Conservation (phyloP, 306 rosid genomes). For the Oemleria cerasiformis region DNA sequence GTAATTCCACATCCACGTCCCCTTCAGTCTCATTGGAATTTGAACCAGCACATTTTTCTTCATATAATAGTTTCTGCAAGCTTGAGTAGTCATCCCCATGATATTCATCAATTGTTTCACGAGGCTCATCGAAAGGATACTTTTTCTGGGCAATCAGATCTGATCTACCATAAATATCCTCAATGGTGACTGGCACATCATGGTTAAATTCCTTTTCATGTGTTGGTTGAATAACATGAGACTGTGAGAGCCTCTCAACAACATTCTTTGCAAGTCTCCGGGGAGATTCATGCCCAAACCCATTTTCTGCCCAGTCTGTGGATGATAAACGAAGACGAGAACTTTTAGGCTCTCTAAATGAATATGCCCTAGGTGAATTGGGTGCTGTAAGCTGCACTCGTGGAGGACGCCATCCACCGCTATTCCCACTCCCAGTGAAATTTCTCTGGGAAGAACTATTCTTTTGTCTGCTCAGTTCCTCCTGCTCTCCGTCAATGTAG, state of each 20-base stretch:
- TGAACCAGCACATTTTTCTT: conserved; percentile 28
- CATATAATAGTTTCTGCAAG: conserved; percentile 30
- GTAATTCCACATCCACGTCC: conserved; percentile 54
- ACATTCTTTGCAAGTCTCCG: conserved; percentile 82
- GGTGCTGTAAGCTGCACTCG: conserved; percentile 64
- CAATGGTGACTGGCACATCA: conserved; percentile 68
- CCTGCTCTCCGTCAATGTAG: conserved; percentile 88
- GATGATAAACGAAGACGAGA: conserved; percentile 45
- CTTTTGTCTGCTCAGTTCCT: conserved; percentile 42
- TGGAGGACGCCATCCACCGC: conserved; percentile 67
- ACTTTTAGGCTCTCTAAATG: conserved; percentile 66
- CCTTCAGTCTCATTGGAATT: conserved; percentile 49
- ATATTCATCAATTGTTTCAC: no score
- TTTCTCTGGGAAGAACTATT: conserved; percentile 40
- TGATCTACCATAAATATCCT: conserved; percentile 63
- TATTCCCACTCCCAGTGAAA: conserved; percentile 41
- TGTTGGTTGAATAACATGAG: conserved; percentile 43
- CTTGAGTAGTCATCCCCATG: conserved; percentile 31
- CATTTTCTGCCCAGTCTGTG: conserved; percentile 65
- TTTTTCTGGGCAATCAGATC: conserved; percentile 43
- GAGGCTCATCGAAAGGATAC: conserved; percentile 11
- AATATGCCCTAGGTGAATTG: conserved; percentile 64
- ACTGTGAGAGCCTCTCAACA: conserved; percentile 76
- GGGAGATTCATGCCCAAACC: conserved; percentile 72
- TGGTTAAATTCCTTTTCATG: conserved; percentile 42